A percentile compares a stretch with the other conserved stretches of the same genome.
Conservation (phyloP, 2,329 filamentous ascomycete genomes). For the Claviceps digitariae region DNA sequence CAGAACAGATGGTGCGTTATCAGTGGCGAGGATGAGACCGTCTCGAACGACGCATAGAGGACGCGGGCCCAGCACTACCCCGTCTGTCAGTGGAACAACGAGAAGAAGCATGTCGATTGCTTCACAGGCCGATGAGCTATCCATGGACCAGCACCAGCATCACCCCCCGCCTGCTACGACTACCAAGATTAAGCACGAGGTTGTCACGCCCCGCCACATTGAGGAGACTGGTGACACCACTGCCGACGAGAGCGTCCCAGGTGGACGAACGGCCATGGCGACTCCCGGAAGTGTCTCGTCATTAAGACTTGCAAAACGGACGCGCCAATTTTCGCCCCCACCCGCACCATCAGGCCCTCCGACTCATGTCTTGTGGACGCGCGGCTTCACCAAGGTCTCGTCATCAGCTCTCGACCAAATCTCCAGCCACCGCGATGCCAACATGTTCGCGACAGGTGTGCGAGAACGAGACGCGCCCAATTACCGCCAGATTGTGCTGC, state of each 20-base stretch:
- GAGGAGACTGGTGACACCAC: slow-evolving; percentile 44
- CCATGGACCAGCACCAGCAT: slow-evolving; percentile 22
- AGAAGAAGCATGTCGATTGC: slow-evolving; percentile 32
- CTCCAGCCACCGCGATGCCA: slow-evolving; percentile 61
- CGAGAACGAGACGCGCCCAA: slow-evolving; percentile 64
- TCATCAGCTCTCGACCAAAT: slow-evolving; percentile 64
- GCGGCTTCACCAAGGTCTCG: slow-evolving; percentile 61
- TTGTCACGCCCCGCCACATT: slow-evolving; percentile 36
- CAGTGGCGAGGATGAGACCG: slow-evolving; percentile 23
- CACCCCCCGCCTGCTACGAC: slow-evolving; percentile 15
- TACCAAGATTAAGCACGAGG: slow-evolving; percentile 45
- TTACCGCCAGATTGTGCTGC: slow-evolving; percentile 59
- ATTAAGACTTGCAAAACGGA: slow-evolving; percentile 35
- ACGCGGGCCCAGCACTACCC: slow-evolving; percentile 21
- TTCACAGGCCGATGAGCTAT: slow-evolving; percentile 34
- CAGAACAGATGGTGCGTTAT: slow-evolving; percentile 13
- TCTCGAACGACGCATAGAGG: slow-evolving; percentile 23
- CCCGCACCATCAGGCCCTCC: slow-evolving; percentile 38
- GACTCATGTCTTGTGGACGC: slow-evolving; percentile 60
- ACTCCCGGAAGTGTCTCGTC: slow-evolving; percentile 25
- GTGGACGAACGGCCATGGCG: slow-evolving; percentile 23
- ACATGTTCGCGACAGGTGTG: slow-evolving; percentile 65
- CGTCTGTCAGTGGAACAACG: slow-evolving; percentile 20
- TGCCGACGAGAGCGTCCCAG: slow-evolving; percentile 36
- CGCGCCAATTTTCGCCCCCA: slow-evolving; percentile 37